These are phyloP conservation scores for Vitis hybrid DNA, from an alignment of 177 flowering plant genomes.

Conservation along the genomic window DNA sequence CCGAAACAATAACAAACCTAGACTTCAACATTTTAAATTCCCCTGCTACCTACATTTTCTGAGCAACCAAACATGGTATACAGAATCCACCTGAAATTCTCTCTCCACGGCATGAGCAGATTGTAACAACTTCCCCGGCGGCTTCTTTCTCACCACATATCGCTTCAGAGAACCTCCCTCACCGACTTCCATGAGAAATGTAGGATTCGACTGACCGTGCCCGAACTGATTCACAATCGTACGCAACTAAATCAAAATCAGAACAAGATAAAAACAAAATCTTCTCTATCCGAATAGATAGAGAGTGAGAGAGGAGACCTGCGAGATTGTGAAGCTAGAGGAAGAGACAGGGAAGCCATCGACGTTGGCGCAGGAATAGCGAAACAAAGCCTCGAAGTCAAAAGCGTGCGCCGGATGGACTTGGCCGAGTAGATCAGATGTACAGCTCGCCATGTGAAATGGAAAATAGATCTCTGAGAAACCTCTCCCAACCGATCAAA, in stretches of 20 bases:
- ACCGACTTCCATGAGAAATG: conserved; percentile 64
- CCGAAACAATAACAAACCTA: no score
- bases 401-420: conserved; percentile 40
- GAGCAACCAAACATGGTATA: neutral
- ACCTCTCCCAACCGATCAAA: no score
- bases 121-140: conserved; percentile 71
- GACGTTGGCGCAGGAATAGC: conserved; percentile 55
- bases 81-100: conserved; percentile 67
- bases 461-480: no score
- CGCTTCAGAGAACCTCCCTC: conserved; percentile 40
- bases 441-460: conserved; percentile 50
- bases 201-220: conserved; percentile 98
- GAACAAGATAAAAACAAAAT: neutral
- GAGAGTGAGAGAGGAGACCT: conserved; percentile 31
- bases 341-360: conserved; percentile 64
- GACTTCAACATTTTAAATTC: neutral
- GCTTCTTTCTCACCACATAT: conserved; percentile 94
- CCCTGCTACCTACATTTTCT: neutral
- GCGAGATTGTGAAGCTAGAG: conserved; percentile 50
- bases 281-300: neutral
- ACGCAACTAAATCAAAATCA: neutral
- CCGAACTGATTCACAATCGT: conserved; percentile 58
- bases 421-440: conserved; percentile 47
- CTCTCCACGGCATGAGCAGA: conserved; percentile 98
- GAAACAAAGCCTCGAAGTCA: conserved; percentile 50